These are phyloP conservation scores for Marchantia polymorpha DNA, from an alignment of 225 moss, liverwort and hornwort species.

Conservation along the genomic window DNA sequence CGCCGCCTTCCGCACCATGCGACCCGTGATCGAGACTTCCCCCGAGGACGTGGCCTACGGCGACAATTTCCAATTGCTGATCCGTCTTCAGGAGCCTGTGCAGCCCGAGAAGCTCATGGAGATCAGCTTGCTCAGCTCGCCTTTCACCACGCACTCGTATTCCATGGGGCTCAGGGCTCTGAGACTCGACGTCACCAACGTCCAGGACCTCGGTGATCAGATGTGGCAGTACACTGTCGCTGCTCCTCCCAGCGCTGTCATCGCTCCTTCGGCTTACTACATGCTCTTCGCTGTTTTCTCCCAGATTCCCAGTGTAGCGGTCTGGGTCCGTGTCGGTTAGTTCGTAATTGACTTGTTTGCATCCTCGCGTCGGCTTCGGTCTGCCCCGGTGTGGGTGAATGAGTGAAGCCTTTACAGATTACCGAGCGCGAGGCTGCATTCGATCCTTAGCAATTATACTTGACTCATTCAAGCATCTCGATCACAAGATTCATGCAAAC, in stretches of 20 bases:
- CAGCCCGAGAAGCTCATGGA: constrained; percentile 1
- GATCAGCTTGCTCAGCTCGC: constrained; percentile 53
- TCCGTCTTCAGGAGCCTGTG: constrained; percentile 15
- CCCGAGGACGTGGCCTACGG: constrained; percentile 26
- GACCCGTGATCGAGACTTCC: constrained; percentile 21
- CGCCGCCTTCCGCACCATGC: neutral
- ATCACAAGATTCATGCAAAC: neutral
- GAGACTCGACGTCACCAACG: constrained; percentile 16
- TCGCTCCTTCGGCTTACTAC: constrained; percentile 55
- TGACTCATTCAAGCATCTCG: neutral
- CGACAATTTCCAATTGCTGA: constrained; percentile 28
- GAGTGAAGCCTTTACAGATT: neutral
- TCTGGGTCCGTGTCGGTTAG: constrained; percentile 44
- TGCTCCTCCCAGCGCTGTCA: constrained; percentile 38
- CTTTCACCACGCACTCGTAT: constrained; percentile 58
- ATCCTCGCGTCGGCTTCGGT: neutral
- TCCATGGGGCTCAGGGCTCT: constrained; percentile 60
- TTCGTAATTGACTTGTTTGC: neutral
- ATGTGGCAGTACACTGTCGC: constrained; percentile 20
- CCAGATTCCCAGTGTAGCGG: constrained; percentile 44
- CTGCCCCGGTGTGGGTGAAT: neutral
- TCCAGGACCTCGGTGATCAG: constrained; percentile 15
- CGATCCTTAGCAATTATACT: too few species aligned
- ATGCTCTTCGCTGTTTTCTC: constrained; percentile 40
- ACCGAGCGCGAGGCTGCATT: neutral